Percentiles rank a stretch among this genome's conserved stretches.
phyloP scores from a whole-genome alignment of 2,329 filamentous ascomycete genomes.

The Leptographium galeiforme region DNA sequence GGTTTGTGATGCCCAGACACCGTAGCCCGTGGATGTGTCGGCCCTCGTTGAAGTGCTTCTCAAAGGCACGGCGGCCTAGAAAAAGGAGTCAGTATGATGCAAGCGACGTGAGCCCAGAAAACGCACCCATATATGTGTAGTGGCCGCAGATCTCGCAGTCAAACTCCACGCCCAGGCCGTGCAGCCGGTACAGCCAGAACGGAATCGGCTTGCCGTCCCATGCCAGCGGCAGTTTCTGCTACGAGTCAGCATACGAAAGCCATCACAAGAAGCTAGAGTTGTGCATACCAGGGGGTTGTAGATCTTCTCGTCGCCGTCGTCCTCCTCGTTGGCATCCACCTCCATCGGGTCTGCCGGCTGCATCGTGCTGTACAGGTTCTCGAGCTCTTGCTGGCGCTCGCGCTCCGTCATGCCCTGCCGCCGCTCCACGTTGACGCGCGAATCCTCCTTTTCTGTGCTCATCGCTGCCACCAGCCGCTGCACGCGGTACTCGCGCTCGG shows the following conservation, averaged over 20 bases:
- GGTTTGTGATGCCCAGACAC: constrained; percentile 86
- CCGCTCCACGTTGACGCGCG: constrained; percentile 86
- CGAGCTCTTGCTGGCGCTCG: constrained; percentile 85
- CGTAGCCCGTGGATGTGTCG: constrained; percentile 88
- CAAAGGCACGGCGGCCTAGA: constrained; percentile 91
- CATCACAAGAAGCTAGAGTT: background rate
- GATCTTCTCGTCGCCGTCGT: constrained; percentile 72
- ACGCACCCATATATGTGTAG: constrained; percentile 11
- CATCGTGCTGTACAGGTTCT: constrained; percentile 61
- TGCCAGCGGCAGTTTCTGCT: constrained; percentile 68
- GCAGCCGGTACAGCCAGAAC: constrained; percentile 96
- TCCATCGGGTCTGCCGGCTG: constrained; percentile 20
- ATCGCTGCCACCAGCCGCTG: constrained; percentile 70
- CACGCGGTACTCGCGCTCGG: constrained; percentile 75
- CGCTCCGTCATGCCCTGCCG: constrained; percentile 96
- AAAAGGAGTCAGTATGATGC: constrained; percentile 36
- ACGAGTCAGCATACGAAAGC: background rate
- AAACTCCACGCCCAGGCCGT: constrained; percentile 89
- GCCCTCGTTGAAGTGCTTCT: constrained; percentile 96
- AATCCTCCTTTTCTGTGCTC: constrained; percentile 78
- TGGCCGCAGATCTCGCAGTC: constrained; percentile 83
- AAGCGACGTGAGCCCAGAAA: background rate
- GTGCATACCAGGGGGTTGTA: constrained; percentile 64
- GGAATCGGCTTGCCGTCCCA: constrained; percentile 99
- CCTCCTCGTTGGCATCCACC: constrained; percentile 46